Conservation (phyloP, 495 filamentous ascomycete genomes). For the Penicilliopsis zonata region DNA sequence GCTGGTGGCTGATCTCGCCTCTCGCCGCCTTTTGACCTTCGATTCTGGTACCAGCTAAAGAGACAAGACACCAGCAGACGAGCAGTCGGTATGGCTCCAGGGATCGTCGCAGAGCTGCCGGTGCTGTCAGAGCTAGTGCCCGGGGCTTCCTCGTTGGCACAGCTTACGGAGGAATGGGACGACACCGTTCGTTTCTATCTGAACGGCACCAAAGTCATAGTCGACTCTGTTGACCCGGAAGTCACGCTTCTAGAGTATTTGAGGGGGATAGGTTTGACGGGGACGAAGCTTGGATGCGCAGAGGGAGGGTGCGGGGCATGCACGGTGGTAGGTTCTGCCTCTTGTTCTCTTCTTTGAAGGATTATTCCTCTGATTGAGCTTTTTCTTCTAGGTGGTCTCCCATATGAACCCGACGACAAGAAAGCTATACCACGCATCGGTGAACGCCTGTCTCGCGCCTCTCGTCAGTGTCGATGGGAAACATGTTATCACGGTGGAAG, state of each 20-base stretch:
- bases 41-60: slow-evolving; percentile 8
- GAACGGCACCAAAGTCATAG: slow-evolving; percentile 80
- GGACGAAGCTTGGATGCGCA: slow-evolving; percentile 66
- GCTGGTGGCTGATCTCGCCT: no score
- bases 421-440: slow-evolving; percentile 74
- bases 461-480: slow-evolving; percentile 91
- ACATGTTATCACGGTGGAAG: slow-evolving; percentile 96
- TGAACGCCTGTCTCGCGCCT: slow-evolving; percentile 91
- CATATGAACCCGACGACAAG: slow-evolving; percentile 87
- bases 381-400: slow-evolving; percentile 52
- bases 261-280: slow-evolving; percentile 76
- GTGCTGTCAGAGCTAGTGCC: slow-evolving; percentile 28
- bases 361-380: slow-evolving; percentile 7
- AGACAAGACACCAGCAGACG: slow-evolving; percentile 1
- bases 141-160: slow-evolving; percentile 32
- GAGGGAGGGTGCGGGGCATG: slow-evolving; percentile 97
- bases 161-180: slow-evolving; percentile 53
- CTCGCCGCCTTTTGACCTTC: no score
- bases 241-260: slow-evolving; percentile 90
- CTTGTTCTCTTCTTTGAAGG: not conserved
- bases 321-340: slow-evolving; percentile 55
- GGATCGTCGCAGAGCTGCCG: slow-evolving; percentile 35
- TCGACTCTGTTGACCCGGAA: slow-evolving; percentile 80
- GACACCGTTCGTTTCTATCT: slow-evolving; percentile 76
- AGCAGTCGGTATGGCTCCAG: slow-evolving; percentile 44